phyloP scores from a whole-genome alignment of 805 yeast species.

The Tetrapisispora nanseiensis region DNA sequence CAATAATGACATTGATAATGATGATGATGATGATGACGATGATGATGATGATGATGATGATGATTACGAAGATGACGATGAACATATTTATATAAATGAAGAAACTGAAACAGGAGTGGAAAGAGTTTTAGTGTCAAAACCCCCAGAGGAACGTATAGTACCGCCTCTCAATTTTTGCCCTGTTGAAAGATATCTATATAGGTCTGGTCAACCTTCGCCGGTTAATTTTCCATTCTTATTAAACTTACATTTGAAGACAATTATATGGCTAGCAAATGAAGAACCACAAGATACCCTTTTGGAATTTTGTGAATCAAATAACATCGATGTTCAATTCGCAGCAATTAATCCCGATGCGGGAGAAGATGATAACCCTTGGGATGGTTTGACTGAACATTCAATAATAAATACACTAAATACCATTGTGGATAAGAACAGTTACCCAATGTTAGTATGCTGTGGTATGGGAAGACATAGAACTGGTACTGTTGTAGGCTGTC shows the following conservation, averaged over 20 bases:
- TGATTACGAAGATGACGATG: constrained; percentile 25
- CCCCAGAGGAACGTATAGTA: constrained; percentile 61
- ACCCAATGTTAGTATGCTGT: constrained; percentile 86
- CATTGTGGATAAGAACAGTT: constrained; percentile 59
- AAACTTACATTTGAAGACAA: constrained; percentile 63
- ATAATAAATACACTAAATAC: constrained; percentile 71
- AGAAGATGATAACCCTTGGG: constrained; percentile 81
- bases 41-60: constrained; percentile 22
- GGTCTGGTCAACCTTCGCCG: constrained; percentile 94
- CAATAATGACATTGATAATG: not conserved
- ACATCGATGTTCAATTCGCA: constrained; percentile 70
- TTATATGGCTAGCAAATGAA: constrained; percentile 91
- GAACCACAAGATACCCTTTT: constrained; percentile 87
- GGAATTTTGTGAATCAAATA: constrained; percentile 65
- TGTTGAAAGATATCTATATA: constrained; percentile 74
- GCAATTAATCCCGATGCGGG: constrained; percentile 74
- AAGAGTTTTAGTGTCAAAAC: constrained; percentile 32
- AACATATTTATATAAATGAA: constrained; percentile 23
- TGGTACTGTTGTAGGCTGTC: constrained; percentile 92
- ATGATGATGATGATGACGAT: constrained; percentile 11
- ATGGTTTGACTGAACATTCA: constrained; percentile 75
- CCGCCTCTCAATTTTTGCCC: constrained; percentile 96
- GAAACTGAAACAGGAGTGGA: constrained; percentile 26
- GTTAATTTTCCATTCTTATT: constrained; percentile 79
- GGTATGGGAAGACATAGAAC: constrained; percentile 98